phyloP scores from a whole-genome alignment of 179 eudicot genomes.

The Sideroxylon spinosum region DNA sequence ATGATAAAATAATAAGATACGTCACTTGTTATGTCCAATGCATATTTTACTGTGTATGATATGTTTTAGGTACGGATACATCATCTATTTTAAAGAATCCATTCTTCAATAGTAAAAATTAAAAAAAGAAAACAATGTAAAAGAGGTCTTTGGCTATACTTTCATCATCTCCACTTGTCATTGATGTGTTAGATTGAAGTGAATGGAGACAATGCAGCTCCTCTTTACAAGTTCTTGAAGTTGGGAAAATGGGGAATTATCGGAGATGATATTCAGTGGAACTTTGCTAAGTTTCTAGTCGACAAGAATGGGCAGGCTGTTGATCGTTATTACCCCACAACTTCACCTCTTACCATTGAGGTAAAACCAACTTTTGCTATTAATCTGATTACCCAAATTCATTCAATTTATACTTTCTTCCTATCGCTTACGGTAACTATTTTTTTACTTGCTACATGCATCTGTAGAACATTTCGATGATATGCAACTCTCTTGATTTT shows the following conservation, averaged over 20 bases:
- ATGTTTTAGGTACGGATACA: too few species aligned
- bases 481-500: not conserved
- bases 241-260: constrained; percentile 72
- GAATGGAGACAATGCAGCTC: constrained; percentile 64
- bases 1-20: too few species aligned
- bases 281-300: constrained; percentile 82
- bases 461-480: not conserved
- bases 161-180: not conserved
- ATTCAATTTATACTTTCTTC: not conserved
- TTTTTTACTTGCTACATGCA: too few species aligned
- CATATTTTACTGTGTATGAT: too few species aligned
- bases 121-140: too few species aligned
- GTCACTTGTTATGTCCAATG: too few species aligned
- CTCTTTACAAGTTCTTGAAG: constrained; percentile 68
- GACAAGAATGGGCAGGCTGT: constrained; percentile 53
- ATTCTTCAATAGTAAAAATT: too few species aligned
- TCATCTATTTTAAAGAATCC: too few species aligned
- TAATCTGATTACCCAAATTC: not conserved
- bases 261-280: constrained; percentile 82
- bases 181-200: constrained; percentile 56
- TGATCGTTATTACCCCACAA: constrained; percentile 80
- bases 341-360: constrained; percentile 82
- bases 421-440: not conserved
- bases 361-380: constrained; percentile 27
- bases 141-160: not conserved